phyloP scores from a whole-genome alignment of 108 stramenopile genomes.

The Conticribra weissflogii region DNA sequence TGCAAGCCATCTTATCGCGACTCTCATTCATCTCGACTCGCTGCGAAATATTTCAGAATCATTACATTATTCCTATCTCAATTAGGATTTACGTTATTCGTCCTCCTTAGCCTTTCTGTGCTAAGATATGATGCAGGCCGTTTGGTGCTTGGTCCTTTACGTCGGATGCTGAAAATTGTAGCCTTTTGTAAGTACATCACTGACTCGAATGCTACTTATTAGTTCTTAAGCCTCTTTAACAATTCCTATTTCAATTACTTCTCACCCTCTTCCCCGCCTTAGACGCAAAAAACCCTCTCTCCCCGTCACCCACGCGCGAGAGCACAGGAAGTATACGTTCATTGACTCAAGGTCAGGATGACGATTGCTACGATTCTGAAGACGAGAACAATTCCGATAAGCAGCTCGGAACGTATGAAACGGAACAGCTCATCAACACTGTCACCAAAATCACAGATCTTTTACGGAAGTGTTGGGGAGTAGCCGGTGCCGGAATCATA shows the following conservation, averaged over 20 bases:
- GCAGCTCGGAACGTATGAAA: slow-evolving; percentile 88
- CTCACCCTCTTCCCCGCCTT: background rate
- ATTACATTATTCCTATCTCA: slow-evolving; percentile 52
- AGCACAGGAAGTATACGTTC: slow-evolving; percentile 3
- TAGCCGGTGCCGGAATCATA: slow-evolving; percentile 96
- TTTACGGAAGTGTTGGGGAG: slow-evolving; percentile 95
- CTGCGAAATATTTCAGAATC: too few relatives aligned
- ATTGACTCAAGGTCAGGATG: too few relatives aligned
- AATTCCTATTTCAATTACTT: too few relatives aligned
- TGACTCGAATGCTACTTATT: background rate
- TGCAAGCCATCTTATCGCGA: background rate
- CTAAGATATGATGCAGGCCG: slow-evolving; percentile 71
- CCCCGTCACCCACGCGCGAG: slow-evolving; percentile 22
- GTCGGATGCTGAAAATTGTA: slow-evolving; percentile 86
- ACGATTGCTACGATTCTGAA: slow-evolving; percentile 22
- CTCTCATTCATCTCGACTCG: slow-evolving; percentile 6
- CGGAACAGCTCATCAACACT: slow-evolving; percentile 89
- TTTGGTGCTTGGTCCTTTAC: slow-evolving; percentile 78
- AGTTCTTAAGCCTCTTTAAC: too few relatives aligned
- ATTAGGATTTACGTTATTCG: slow-evolving; percentile 53
- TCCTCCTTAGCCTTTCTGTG: slow-evolving; percentile 57
- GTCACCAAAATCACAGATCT: slow-evolving; percentile 94
- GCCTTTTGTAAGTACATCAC: slow-evolving; percentile 61
- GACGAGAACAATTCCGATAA: slow-evolving; percentile 37
- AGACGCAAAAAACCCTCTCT: slow-evolving; percentile 77